These are phyloP conservation scores for Pulicaria dysenterica DNA, from an alignment of 129 eudicot species.

Conservation along the genomic window DNA sequence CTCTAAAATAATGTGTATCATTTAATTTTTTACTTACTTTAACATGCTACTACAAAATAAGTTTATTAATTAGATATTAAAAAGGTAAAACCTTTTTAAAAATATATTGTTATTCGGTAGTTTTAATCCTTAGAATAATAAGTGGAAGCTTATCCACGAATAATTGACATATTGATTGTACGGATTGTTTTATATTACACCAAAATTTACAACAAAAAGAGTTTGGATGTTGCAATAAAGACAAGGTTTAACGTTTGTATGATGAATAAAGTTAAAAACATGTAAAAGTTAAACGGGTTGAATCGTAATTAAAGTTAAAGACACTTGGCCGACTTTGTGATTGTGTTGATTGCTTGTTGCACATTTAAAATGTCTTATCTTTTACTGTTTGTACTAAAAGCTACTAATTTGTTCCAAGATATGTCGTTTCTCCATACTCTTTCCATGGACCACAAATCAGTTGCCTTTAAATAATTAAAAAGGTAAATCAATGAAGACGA, in stretches of 20 bases:
- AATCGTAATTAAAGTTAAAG: neutral
- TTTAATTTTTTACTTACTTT: too few species aligned
- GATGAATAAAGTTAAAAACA: neutral
- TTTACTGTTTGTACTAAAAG: slow-evolving; percentile 4
- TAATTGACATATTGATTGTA: too few species aligned
- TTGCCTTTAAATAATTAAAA: slow-evolving; percentile 1
- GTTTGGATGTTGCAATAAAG: neutral
- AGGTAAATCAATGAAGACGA: neutral
- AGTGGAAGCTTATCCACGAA: too few species aligned
- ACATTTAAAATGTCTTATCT: neutral
- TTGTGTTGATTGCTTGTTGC: slow-evolving; percentile 3
- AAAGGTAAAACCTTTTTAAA: too few species aligned
- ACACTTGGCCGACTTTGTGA: slow-evolving; percentile 1
- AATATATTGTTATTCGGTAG: too few species aligned
- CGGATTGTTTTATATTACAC: too few species aligned
- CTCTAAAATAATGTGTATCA: too few species aligned
- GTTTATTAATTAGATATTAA: too few species aligned
- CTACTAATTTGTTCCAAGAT: slow-evolving; percentile 17
- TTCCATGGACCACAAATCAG: slow-evolving; percentile 36
- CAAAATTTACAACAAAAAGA: too few species aligned
- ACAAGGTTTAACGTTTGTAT: neutral
- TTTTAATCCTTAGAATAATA: too few species aligned
- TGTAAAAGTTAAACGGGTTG: neutral
- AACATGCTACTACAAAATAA: too few species aligned
- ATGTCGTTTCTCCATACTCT: slow-evolving; percentile 32